Conservation (phyloP, 371 early-diverging fungal genomes). For the Actinomucor elegans region DNA sequence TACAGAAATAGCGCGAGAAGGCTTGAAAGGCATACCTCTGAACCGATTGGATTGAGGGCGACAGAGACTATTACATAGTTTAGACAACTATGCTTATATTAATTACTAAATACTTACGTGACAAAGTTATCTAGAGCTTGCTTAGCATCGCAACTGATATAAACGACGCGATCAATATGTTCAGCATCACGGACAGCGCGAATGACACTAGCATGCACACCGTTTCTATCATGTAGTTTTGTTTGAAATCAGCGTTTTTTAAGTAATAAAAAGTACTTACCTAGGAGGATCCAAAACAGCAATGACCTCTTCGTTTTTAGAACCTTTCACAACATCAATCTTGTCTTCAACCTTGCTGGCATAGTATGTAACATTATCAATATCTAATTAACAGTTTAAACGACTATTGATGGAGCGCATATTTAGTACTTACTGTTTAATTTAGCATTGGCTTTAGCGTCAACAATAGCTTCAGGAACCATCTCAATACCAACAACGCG, state of each 20-base stretch:
- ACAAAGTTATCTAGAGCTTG: conserved; percentile 68
- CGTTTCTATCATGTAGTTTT: conserved; percentile 50
- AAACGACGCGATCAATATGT: conserved; percentile 65
- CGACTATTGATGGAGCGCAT: not conserved
- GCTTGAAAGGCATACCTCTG: conserved; percentile 61
- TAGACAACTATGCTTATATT: not conserved
- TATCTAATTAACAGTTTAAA: conserved; percentile 18
- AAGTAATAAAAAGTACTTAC: conserved; percentile 18
- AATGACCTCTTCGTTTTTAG: conserved; percentile 41
- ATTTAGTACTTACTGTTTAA: conserved; percentile 45
- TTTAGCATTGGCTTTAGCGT: conserved; percentile 68
- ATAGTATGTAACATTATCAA: conserved; percentile 59
- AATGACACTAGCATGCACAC: conserved; percentile 69
- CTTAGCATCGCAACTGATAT: conserved; percentile 74
- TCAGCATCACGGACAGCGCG: conserved; percentile 59
- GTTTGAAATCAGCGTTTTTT: too few species aligned
- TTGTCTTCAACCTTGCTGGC: conserved; percentile 67
- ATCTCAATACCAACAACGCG: conserved; percentile 76
- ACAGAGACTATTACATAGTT: conserved; percentile 33
- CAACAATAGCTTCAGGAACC: conserved; percentile 62
- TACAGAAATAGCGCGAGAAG: conserved; percentile 61
- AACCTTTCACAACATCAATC: conserved; percentile 46
- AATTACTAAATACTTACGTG: conserved; percentile 47
- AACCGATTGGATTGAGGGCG: conserved; percentile 67
- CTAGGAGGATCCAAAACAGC: conserved; percentile 86